A percentile compares a stretch with the other conserved stretches of the same genome.
phyloP scores from a whole-genome alignment of 495 filamentous ascomycete genomes.

The Xylaria telfairii region DNA sequence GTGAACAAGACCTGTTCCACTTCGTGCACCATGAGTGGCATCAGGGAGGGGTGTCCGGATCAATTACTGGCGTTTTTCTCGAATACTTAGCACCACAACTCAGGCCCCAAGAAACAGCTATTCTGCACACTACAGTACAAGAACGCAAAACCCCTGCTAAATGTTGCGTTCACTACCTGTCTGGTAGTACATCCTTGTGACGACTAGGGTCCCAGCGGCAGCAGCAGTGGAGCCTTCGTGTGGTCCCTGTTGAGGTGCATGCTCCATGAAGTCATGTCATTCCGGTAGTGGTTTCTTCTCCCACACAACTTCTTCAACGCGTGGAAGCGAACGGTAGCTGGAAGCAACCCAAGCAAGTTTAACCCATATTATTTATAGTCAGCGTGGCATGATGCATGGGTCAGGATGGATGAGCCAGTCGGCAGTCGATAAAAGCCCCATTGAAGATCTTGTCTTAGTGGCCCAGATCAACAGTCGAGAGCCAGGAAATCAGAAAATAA shows the following conservation, averaged over 20 bases:
- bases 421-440: constrained; percentile 12
- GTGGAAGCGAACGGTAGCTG: constrained; percentile 13
- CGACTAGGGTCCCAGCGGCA: constrained; percentile 4
- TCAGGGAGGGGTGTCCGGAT: constrained; percentile 19
- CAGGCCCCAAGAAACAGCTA: background rate
- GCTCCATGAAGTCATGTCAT: constrained; percentile 12
- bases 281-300: background rate
- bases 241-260: constrained; percentile 12
- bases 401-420: constrained; percentile 1
- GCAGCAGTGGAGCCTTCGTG: constrained; percentile 18
- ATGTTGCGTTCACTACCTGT: constrained; percentile 15
- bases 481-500: constrained; percentile 2
- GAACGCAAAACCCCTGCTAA: constrained; percentile 9
- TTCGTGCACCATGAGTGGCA: constrained; percentile 5
- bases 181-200: constrained; percentile 12
- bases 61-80: constrained; percentile 12
- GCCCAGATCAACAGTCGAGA: background rate
- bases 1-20: constrained; percentile 10
- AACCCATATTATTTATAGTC: constrained; percentile 16
- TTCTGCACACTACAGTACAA: background rate
- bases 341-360: background rate
- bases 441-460: constrained; percentile 2
- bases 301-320: background rate
- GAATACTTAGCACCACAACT: constrained; percentile 4
- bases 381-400: constrained; percentile 13